Percentiles rank a stretch among this genome's conserved stretches.
Evolutionary conservation across 2,329 filamentous ascomycete genomes (phyloP).

Genomic region (Verticillium longisporum): DNA sequence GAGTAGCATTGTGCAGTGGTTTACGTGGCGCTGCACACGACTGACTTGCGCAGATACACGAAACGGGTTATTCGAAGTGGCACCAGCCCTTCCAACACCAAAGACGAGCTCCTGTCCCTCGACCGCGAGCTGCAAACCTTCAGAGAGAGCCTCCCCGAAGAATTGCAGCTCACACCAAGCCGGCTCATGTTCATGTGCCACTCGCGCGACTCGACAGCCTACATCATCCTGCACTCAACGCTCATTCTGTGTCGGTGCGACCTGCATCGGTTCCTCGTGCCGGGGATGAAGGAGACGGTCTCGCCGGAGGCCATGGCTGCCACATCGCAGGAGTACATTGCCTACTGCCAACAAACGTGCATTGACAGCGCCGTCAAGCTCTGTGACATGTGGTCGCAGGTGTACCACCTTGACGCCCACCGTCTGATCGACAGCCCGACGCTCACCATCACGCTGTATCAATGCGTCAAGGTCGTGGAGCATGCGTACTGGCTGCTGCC

Average conservation of each 20-base stretch:
- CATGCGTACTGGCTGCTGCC: neutral
- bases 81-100: constrained; percentile 10
- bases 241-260: constrained; percentile 13
- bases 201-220: constrained; percentile 13
- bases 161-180: constrained; percentile 9
- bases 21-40: neutral
- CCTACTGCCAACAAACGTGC: constrained; percentile 5
- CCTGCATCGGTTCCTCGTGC: constrained; percentile 16
- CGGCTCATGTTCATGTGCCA: constrained; percentile 17
- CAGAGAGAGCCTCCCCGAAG: constrained; percentile 11
- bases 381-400: neutral
- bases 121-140: constrained; percentile 14
- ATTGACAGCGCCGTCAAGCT: neutral
- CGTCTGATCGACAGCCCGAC: neutral
- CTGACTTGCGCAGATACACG: neutral
- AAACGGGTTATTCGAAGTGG: neutral
- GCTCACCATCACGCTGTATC: neutral
- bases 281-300: constrained; percentile 15
- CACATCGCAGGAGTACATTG: constrained; percentile 4
- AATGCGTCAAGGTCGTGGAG: neutral
- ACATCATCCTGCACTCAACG: constrained; percentile 13
- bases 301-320: neutral
- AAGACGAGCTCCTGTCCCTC: constrained; percentile 6
- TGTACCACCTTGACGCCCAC: neutral
- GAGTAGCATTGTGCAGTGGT: neutral